Conservation (phyloP, 2,329 filamentous ascomycete genomes). For the Ascochyta fabae region DNA sequence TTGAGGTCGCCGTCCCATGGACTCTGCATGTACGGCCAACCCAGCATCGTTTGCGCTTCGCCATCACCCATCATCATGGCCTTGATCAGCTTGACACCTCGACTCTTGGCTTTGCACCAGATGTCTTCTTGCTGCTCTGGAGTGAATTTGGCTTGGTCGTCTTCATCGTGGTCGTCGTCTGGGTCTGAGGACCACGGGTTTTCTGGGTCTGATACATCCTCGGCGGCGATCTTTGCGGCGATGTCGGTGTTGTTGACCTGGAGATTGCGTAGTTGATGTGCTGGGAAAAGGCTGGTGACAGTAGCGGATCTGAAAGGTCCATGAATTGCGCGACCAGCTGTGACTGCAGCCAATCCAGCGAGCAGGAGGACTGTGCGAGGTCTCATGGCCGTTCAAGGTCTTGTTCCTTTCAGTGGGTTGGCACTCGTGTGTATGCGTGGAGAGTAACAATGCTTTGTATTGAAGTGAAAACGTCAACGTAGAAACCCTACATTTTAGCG, state of each 20-base stretch:
- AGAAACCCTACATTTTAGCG: too few species aligned
- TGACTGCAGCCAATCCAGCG: not conserved
- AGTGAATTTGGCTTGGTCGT: not conserved
- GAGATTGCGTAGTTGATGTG: not conserved
- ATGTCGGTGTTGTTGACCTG: not conserved
- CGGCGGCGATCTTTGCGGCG: not conserved
- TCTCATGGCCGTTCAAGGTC: not conserved
- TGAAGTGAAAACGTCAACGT: too few species aligned
- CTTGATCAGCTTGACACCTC: conserved; percentile 12
- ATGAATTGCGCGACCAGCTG: not conserved
- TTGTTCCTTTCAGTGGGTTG: too few species aligned
- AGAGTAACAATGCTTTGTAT: too few species aligned
- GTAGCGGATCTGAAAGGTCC: not conserved
- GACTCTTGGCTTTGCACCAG: conserved; percentile 39
- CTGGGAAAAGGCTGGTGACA: not conserved
- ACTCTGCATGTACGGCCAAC: conserved; percentile 8
- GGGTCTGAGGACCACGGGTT: not conserved
- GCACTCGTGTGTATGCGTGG: too few species aligned
- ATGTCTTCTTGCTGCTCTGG: conserved; percentile 25
- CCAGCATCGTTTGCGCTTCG: conserved; percentile 11
- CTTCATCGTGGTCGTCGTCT: not conserved
- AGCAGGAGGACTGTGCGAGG: not conserved
- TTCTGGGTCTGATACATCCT: not conserved
- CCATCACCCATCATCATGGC: conserved; percentile 20
- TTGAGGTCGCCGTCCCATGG: conserved; percentile 20